Evolutionary conservation across 2,329 filamentous ascomycete genomes (phyloP).

Genomic region (Colletotrichum musae): DNA sequence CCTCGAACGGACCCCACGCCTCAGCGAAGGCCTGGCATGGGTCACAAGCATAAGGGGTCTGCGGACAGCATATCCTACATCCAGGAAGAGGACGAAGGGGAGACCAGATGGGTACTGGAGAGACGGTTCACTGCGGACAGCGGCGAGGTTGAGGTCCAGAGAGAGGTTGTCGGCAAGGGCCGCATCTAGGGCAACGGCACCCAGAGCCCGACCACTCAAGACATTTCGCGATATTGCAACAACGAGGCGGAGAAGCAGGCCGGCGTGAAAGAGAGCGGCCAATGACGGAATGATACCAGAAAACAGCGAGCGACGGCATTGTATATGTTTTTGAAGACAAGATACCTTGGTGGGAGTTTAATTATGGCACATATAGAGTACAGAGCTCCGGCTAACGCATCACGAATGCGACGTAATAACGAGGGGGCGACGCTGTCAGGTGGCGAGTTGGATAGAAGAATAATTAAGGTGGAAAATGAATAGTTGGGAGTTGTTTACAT

Average conservation of each 20-base stretch:
- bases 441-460: not conserved
- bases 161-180: conserved; percentile 74
- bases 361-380: conserved; percentile 29
- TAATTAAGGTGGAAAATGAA: conserved; percentile 4
- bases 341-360: conserved; percentile 24
- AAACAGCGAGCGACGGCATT: conserved; percentile 22
- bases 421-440: too few relatives aligned
- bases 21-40: conserved; percentile 50
- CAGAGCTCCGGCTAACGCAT: conserved; percentile 20
- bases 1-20: conserved; percentile 38
- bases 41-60: conserved; percentile 69
- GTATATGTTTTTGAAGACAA: conserved; percentile 18
- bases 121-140: conserved; percentile 75
- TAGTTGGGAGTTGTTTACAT: not conserved
- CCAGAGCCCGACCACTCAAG: not conserved
- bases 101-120: conserved; percentile 79
- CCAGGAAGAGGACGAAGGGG: conserved; percentile 71
- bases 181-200: conserved; percentile 54
- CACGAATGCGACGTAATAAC: conserved; percentile 17
- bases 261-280: not conserved
- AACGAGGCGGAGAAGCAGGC: not conserved
- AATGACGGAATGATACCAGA: conserved; percentile 21
- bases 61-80: conserved; percentile 80
- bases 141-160: conserved; percentile 74
- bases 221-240: not conserved